A percentile compares a stretch with the other conserved stretches of the same genome.
These are phyloP conservation scores for Aspergillus conjunctus DNA, from an alignment of 495 filamentous ascomycete genomes.

Conservation along the genomic window DNA sequence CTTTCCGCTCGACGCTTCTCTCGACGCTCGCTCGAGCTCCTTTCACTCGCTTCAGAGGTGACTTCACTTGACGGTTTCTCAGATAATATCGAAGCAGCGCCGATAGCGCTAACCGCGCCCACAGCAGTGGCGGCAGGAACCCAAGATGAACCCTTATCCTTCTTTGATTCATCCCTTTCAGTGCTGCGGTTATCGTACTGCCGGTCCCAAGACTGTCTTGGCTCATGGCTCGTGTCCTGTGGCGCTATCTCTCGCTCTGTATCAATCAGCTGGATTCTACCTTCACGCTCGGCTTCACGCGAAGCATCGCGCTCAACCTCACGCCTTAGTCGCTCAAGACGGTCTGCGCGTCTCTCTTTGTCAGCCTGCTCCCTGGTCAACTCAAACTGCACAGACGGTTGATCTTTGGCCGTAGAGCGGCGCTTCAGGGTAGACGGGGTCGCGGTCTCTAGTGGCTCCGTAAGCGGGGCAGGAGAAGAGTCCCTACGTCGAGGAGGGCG, in stretches of 20 bases:
- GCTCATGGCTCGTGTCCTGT: conserved; percentile 17
- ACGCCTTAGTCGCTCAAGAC: conserved; percentile 31
- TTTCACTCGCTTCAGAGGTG: conserved; percentile 34
- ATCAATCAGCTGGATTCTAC: conserved; percentile 38
- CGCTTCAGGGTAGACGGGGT: conserved; percentile 35
- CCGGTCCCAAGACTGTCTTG: conserved; percentile 16
- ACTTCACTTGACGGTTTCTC: conserved; percentile 43
- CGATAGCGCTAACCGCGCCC: conserved; percentile 51
- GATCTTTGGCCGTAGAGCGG: conserved; percentile 43
- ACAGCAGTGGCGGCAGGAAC: conserved; percentile 46
- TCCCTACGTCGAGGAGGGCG: conserved; percentile 33
- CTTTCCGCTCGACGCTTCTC: conserved; percentile 47
- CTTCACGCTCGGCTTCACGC: conserved; percentile 30
- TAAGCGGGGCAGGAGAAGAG: conserved; percentile 39
- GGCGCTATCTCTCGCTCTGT: conserved; percentile 29
- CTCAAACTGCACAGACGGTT: conserved; percentile 50
- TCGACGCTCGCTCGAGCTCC: conserved; percentile 33
- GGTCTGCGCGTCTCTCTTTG: conserved; percentile 42
- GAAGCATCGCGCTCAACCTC: conserved; percentile 24
- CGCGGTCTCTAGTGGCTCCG: conserved; percentile 23
- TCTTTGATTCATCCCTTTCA: conserved; percentile 17
- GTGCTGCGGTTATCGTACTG: conserved; percentile 23
- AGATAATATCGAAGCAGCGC: conserved; percentile 43
- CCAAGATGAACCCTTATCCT: conserved; percentile 29
- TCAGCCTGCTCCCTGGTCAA: conserved; percentile 52